phyloP scores from a whole-genome alignment of 148 eudicot genomes.

The Persicaria tinctoria region DNA sequence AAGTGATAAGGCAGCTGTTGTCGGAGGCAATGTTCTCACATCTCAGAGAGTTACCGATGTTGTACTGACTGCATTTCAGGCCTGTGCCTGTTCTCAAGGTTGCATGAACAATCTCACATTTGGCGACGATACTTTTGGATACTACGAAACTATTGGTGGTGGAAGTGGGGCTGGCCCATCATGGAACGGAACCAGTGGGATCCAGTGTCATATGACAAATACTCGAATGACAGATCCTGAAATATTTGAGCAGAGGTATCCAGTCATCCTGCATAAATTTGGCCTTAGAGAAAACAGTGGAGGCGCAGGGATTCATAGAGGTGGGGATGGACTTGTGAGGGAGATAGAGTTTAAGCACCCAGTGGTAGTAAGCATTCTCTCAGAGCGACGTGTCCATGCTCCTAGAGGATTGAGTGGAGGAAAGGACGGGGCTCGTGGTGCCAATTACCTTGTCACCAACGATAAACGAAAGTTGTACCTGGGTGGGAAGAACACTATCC shows the following conservation, averaged over 20 bases:
- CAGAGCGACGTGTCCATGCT: slow-evolving; percentile 94
- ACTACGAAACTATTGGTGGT: slow-evolving; percentile 94
- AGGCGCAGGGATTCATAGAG: slow-evolving; percentile 72
- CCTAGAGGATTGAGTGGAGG: slow-evolving; percentile 95
- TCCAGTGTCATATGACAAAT: slow-evolving; percentile 97
- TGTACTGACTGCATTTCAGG: slow-evolving; percentile 86
- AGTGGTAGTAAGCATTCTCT: slow-evolving; percentile 79
- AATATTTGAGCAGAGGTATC: slow-evolving; percentile 97
- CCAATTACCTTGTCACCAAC: slow-evolving; percentile 59
- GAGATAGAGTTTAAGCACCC: slow-evolving; percentile 86
- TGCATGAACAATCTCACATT: slow-evolving; percentile 98
- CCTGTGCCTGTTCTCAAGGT: slow-evolving; percentile 97
- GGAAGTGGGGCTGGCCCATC: slow-evolving; percentile 93
- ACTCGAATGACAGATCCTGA: slow-evolving; percentile 98
- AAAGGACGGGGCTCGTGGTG: slow-evolving; percentile 67
- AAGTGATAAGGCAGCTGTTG: slow-evolving; percentile 94
- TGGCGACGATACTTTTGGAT: slow-evolving; percentile 85
- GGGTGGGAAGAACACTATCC: slow-evolving; percentile 83
- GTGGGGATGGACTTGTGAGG: slow-evolving; percentile 88
- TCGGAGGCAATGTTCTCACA: slow-evolving; percentile 95
- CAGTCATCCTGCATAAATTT: slow-evolving; percentile 72
- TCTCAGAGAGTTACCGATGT: slow-evolving; percentile 96
- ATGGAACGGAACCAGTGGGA: slow-evolving; percentile 93
- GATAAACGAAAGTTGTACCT: slow-evolving; percentile 60
- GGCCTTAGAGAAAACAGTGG: slow-evolving; percentile 87